phyloP scores from a whole-genome alignment of 208 protist species.

The Wallacemonas sp. region DNA sequence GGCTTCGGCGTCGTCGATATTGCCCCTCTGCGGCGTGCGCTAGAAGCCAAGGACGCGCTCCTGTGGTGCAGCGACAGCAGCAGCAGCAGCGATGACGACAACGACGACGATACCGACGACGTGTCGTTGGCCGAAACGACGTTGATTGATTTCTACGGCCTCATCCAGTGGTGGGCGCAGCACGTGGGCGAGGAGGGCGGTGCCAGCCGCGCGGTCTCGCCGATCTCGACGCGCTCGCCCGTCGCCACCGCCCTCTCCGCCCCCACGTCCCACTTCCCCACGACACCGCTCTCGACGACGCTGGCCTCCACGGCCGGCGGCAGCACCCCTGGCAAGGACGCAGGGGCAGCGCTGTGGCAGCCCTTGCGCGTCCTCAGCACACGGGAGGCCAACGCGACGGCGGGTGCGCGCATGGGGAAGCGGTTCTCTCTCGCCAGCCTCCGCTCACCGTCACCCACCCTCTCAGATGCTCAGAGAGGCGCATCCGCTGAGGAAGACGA shows the following conservation, averaged over 20 bases:
- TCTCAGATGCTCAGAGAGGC: too few species aligned
- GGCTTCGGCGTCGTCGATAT: conserved; percentile 7
- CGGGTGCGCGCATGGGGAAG: not conserved
- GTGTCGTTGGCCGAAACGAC: too few species aligned
- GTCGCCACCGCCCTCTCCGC: too few species aligned
- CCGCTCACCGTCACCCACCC: conserved; percentile 1
- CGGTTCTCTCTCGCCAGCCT: not conserved
- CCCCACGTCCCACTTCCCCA: too few species aligned
- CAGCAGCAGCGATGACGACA: not conserved
- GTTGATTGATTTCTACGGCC: conserved; percentile 4
- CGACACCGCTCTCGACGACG: too few species aligned
- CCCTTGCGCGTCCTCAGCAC: not conserved
- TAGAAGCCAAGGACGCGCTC: not conserved
- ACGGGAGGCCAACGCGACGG: not conserved
- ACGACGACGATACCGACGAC: not conserved
- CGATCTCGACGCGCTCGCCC: not conserved
- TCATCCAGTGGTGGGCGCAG: conserved; percentile 2
- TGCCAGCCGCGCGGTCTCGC: not conserved
- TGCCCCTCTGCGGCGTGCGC: not conserved
- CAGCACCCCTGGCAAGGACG: too few species aligned
- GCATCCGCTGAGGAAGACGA: too few species aligned
- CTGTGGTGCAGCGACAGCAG: conserved; percentile 6
- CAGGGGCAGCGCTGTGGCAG: not conserved
- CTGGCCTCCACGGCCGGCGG: too few species aligned
- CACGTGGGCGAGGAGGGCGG: conserved; percentile 10